phyloP scores from a whole-genome alignment of 2,329 filamentous ascomycete genomes.

The Orbilia blumenaviensis region DNA sequence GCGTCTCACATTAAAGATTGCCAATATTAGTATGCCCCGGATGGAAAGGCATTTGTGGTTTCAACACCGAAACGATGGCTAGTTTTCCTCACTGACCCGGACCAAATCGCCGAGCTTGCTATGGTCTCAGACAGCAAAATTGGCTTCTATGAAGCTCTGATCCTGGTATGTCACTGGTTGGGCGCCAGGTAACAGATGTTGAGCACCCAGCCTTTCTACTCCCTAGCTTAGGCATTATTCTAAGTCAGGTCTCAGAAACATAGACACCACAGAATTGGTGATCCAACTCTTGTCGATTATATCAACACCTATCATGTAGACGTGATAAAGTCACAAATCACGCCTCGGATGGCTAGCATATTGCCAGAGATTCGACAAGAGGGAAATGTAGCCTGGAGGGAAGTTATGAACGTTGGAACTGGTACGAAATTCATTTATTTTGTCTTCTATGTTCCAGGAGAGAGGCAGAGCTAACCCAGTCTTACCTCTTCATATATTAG shows the following conservation, averaged over 20 bases:
- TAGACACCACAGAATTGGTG: not conserved
- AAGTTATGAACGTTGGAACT: conserved; percentile 47
- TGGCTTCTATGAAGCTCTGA: conserved; percentile 43
- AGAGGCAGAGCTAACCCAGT: too few species aligned
- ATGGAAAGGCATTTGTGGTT: conserved; percentile 52
- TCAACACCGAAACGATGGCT: conserved; percentile 51
- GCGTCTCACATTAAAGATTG: not conserved
- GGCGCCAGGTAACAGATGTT: too few species aligned
- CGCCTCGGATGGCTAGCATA: conserved; percentile 52
- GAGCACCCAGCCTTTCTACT: too few species aligned
- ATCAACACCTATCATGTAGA: conserved; percentile 47
- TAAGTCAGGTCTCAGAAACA: not conserved
- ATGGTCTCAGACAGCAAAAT: conserved; percentile 48
- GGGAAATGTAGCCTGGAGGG: conserved; percentile 49
- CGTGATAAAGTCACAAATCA: conserved; percentile 53
- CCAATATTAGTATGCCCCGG: conserved; percentile 48
- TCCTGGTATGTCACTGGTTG: not conserved
- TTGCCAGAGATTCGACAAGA: conserved; percentile 53
- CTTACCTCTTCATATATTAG: not conserved
- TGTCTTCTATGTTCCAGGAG: not conserved
- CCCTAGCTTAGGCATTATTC: not conserved
- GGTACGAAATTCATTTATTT: conserved; percentile 1
- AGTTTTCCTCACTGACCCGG: conserved; percentile 52
- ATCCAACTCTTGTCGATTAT: conserved; percentile 11
- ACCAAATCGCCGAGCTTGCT: conserved; percentile 53